These are phyloP conservation scores for Cardamine resedifolia DNA, from an alignment of 345 rosid species.

Conservation along the genomic window DNA sequence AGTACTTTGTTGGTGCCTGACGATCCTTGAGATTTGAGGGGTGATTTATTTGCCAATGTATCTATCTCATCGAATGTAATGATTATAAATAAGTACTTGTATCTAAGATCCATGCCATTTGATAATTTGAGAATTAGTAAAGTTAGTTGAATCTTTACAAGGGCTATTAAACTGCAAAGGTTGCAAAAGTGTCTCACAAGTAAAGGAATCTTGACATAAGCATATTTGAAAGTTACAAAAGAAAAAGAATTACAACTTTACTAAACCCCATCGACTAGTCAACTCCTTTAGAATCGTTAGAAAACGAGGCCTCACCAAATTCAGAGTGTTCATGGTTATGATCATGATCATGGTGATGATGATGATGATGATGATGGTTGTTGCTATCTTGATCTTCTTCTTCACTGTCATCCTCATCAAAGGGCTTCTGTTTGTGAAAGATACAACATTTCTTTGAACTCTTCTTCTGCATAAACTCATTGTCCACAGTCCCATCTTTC, in stretches of 20 bases:
- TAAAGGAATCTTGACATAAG: background rate
- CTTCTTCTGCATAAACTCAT: slow-evolving; percentile 91
- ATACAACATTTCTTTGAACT: slow-evolving; percentile 97
- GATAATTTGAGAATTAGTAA: background rate
- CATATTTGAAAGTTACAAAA: background rate
- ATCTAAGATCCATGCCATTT: background rate
- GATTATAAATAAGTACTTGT: background rate
- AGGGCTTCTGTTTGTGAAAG: slow-evolving; percentile 89
- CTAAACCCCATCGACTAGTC: slow-evolving; percentile 19
- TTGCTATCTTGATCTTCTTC: slow-evolving; percentile 47
- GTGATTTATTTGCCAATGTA: slow-evolving; percentile 7
- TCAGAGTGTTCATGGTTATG: slow-evolving; percentile 20
- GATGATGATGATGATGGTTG: background rate
- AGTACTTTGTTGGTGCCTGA: slow-evolving; percentile 9
- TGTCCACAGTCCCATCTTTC: slow-evolving; percentile 93
- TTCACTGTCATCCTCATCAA: slow-evolving; percentile 81
- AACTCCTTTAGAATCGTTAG: slow-evolving; percentile 29
- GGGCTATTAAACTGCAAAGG: background rate
- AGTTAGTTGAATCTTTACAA: background rate
- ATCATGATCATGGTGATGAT: too few species aligned
- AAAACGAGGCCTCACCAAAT: slow-evolving; percentile 30
- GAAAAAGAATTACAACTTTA: background rate
- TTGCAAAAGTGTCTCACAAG: background rate
- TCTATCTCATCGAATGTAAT: slow-evolving; percentile 9
- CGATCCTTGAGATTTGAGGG: slow-evolving; percentile 22